Base-by-base conservation (phyloP, 163 green algal species). In the Prototheca wickerhamii region DNA sequence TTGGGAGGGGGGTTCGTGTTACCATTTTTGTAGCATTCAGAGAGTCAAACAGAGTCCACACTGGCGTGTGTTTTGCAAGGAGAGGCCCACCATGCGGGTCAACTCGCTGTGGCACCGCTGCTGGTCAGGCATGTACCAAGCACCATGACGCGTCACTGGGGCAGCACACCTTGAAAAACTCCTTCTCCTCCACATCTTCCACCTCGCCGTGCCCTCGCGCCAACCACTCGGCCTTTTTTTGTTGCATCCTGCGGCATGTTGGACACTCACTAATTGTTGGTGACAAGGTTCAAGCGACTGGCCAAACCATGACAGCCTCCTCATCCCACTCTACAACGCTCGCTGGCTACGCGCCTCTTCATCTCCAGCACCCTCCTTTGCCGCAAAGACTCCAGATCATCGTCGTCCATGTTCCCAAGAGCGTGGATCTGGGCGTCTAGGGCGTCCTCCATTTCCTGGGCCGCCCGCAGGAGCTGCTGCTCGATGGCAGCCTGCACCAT, bases 151-250 rank as follows among this genome's bases (percentile, higher is more conserved):
- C n/a, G n/a, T n/a, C n/a, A n/a, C n/a, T n/a, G n/a, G n/a, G n/a
- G n/a, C n/a, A 42, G 12, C 40, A 2, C 29, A 65, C 69, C 56
- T 70, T 67, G 54, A 98, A 98, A 68, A 98, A 98, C 6, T 95
- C 88, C 53, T 90, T 87, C 71, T 98, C 91, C 4, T 79, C 66
- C 0, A 67, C 23, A 3, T 96, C 75, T 35, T 91, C 80, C 2
- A 91, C 90, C 69, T 95, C 86, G 28, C 91, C 91, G 69, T 98
- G 92, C 18, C 90, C 91, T 31, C 74, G 72, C 12, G 50, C 75
- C 20, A 86, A 33, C 90, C 91, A 98, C 54, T 94, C 84, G 46
- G 87, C 74, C 58, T 78, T 80, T 63, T 89, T 87, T 33, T 82
- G 28, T 26, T 75, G 64, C 52, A 78, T 46, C 63, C 69, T 76